Evolutionary conservation across 371 early-diverging fungal species (phyloP).

Genomic region (Lichtheimia hyalospora): DNA sequence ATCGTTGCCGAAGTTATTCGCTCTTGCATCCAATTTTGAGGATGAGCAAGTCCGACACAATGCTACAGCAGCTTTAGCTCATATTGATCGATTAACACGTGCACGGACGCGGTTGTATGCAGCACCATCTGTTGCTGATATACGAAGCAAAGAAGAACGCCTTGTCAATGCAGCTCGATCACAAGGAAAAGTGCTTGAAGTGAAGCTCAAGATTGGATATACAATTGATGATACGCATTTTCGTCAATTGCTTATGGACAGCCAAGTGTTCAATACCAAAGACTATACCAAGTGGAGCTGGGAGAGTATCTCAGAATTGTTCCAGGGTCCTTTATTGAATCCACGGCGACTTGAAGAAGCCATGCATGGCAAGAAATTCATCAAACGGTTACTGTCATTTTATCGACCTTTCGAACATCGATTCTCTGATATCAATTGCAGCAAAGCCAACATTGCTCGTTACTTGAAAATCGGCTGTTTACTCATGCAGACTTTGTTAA

Average conservation of each 20-base stretch:
- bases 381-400: conserved; percentile 75
- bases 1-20: conserved; percentile 75
- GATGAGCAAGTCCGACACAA: conserved; percentile 75
- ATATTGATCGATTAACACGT: conserved; percentile 68
- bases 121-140: conserved; percentile 19
- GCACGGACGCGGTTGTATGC: conserved; percentile 25
- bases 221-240: conserved; percentile 83
- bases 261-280: conserved; percentile 74
- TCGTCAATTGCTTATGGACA: conserved; percentile 62
- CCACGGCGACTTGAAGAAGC: conserved; percentile 80
- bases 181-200: conserved; percentile 62
- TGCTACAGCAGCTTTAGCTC: conserved; percentile 72
- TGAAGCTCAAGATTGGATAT: conserved; percentile 67
- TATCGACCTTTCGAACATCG: conserved; percentile 74
- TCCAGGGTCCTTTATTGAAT: conserved; percentile 76
- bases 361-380: conserved; percentile 71
- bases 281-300: conserved; percentile 85
- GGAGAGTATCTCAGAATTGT: conserved; percentile 72
- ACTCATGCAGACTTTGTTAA: conserved; percentile 60
- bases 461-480: conserved; percentile 68
- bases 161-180: conserved; percentile 25
- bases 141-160: conserved; percentile 13
- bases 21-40: conserved; percentile 74
- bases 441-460: conserved; percentile 45
- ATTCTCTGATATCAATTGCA: conserved; percentile 69